These are phyloP conservation scores for Blastocystis sp. DNA, from an alignment of 352 stramenopile species.

Conservation along the genomic window DNA sequence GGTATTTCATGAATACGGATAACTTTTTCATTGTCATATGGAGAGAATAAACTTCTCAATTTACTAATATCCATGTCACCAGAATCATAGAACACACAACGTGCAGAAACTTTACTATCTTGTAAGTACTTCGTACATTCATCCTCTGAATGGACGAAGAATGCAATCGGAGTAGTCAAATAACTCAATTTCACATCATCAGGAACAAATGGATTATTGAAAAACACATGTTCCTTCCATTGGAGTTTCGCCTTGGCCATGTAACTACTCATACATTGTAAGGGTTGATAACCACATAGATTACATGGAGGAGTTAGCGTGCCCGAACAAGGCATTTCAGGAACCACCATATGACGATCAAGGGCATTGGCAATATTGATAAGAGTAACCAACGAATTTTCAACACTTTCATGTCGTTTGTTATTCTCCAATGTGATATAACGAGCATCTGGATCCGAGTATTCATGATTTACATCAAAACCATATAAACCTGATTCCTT, in stretches of 20 bases:
- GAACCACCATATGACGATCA: conserved; percentile 27
- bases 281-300: neutral
- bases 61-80: neutral
- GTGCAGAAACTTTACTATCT: neutral
- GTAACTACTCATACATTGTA: neutral
- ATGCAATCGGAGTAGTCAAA: neutral
- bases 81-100: neutral
- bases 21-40: neutral
- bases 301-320: neutral
- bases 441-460: neutral
- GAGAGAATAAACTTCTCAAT: neutral
- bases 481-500: neutral
- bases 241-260: neutral
- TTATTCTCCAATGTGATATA: conserved; percentile 14
- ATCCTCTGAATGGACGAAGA: neutral
- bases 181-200: conserved; percentile 19
- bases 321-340: neutral
- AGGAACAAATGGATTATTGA: conserved; percentile 23
- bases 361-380: neutral
- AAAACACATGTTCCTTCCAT: conserved; percentile 58
- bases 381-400: neutral
- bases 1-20: conserved; percentile 15
- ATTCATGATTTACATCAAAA: conserved; percentile 26
- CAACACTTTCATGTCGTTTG: too few relatives aligned
- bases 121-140: neutral